Evolutionary conservation across 345 rosid species (phyloP), one percentile per base, ranked within the genome.

Genomic region (Pseudoturritis turrita): DNA sequence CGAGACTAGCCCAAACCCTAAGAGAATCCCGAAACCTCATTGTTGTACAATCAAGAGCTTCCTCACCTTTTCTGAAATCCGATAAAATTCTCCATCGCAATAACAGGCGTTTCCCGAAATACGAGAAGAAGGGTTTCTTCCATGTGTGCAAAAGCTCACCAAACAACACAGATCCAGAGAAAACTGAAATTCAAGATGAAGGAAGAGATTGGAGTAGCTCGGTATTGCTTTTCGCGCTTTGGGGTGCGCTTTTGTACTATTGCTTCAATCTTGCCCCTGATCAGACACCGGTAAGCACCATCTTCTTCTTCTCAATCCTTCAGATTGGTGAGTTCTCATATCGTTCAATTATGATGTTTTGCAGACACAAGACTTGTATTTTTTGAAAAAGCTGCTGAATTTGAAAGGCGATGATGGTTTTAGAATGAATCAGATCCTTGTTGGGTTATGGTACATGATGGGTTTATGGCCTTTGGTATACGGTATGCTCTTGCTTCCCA

Each of bases 391-490:
- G 86, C 96, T 94, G 13, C 77, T 87, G 67, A 59, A 83, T 82
- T 86, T 91, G 85, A 85, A 73, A 64, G 85, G 88, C 46, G 89
- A 88, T 56, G 99, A 94, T 78, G 99, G 96, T 52, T 94, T 88
- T 81, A 53, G 62, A 72, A 94, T 91, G 98, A 91, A 94, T 71
- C 77, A 83, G 43, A 88, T 91, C 13, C 89, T 94, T 82, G 92
- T 89, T 21, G 83, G 91, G 25, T 73, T 86, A 13, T 93, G 96
- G 96, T 86, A 89, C 66, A 81, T 86, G 17, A 90, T 90, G 96
- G 98, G 96, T 68, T 72, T 90, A 74, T 93, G 98, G 97, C 95
- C 97, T 70, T 65, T 85, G 65, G 84, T 83, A 0, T 93, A 86
- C 61, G 80, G 80, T 78, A 94, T 89, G 98, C 83, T 89, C 53